A percentile compares a stretch with the other conserved stretches of the same genome.
phyloP scores from a whole-genome alignment of 1,284 basidiomycete genomes.

The Neolentinus lepideus region DNA sequence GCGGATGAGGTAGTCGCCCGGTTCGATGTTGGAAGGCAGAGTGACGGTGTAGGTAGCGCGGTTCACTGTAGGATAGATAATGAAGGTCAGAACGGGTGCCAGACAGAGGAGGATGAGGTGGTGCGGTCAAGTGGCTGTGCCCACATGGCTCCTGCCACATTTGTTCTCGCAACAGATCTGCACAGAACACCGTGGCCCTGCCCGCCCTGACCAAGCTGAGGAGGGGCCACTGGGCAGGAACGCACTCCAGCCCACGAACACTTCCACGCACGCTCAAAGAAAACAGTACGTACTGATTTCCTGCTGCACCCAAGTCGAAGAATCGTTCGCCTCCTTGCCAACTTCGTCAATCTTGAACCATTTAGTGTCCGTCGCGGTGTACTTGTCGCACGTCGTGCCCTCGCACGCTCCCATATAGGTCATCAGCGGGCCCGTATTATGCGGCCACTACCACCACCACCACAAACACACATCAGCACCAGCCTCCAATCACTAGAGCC shows the following conservation, averaged over 20 bases:
- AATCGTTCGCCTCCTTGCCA: conserved; percentile 28
- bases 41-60: conserved; percentile 35
- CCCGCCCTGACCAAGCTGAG: no score
- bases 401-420: conserved; percentile 67
- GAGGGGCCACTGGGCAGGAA: no score
- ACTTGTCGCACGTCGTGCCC: conserved; percentile 47
- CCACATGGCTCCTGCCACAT: no score
- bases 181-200: no score
- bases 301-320: conserved; percentile 31
- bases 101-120: background rate
- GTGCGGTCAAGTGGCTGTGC: no score
- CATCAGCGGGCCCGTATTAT: conserved; percentile 64
- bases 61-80: conserved; percentile 18
- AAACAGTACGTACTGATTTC: conserved; percentile 31
- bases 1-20: conserved; percentile 65
- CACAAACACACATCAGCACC: conserved; percentile 1
- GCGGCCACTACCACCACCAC: conserved; percentile 48
- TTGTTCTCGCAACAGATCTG: no score
- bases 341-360: conserved; percentile 65
- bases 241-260: no score
- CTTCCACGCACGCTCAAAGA: no score
- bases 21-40: conserved; percentile 44
- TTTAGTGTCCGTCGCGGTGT: conserved; percentile 46
- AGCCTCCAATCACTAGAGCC: conserved; percentile 5
- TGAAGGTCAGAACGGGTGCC: background rate